Evolutionary conservation across 139 green algal species (phyloP).

Genomic region (Chlorella sp.): DNA sequence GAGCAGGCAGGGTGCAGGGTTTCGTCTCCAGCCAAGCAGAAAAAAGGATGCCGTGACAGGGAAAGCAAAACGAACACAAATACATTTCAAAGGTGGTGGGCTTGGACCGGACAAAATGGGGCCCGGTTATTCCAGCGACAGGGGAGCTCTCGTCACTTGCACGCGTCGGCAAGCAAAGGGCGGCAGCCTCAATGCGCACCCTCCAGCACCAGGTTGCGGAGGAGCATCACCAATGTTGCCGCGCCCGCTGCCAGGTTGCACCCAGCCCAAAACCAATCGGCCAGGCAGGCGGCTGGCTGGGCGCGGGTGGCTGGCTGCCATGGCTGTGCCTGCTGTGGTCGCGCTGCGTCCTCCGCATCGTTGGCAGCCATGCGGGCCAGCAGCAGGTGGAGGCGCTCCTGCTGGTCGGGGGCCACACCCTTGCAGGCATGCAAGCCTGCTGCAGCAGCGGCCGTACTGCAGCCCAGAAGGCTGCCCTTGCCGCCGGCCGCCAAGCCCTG

Average conservation of each 20-base stretch:
- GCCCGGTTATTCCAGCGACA: no score
- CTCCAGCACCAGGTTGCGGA: background rate
- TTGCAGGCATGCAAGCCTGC: background rate
- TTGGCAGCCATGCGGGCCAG: background rate
- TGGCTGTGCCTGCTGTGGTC: no score
- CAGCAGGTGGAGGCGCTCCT: background rate
- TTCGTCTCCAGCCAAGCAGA: no score
- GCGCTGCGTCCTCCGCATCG: background rate
- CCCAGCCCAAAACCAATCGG: background rate
- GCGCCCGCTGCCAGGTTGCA: background rate
- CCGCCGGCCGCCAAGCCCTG: background rate
- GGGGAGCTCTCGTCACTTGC: no score
- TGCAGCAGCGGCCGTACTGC: background rate
- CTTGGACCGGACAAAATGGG: no score
- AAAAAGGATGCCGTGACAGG: no score
- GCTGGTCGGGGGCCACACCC: background rate
- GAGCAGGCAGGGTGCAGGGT: no score
- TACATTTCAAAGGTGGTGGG: no score
- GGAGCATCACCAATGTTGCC: background rate
- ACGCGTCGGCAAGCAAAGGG: no score
- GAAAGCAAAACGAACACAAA: no score
- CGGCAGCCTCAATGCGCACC: no score
- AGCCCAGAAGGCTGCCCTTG: background rate
- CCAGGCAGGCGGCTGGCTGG: background rate
- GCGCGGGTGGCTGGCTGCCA: background rate